Evolutionary conservation across 2,329 filamentous ascomycete genomes (phyloP).

Genomic region (Hymenoscyphus fructigenus): DNA sequence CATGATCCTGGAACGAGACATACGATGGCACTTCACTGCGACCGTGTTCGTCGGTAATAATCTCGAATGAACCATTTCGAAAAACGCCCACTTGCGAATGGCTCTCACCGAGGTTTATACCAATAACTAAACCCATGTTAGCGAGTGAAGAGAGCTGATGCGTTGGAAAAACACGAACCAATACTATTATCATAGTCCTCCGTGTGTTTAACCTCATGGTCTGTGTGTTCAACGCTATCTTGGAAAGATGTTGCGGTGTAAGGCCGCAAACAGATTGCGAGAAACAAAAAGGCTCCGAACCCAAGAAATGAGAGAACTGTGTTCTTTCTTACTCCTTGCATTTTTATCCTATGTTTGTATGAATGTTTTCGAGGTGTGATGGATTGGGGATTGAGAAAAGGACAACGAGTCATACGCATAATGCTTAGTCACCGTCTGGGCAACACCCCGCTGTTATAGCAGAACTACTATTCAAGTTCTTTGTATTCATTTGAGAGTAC

Average conservation of each 20-base stretch:
- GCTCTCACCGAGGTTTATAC: conserved; percentile 18
- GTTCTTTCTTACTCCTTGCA: background rate
- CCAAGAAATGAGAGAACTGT: background rate
- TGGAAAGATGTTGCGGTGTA: background rate
- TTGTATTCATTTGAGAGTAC: no score
- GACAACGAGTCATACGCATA: no score
- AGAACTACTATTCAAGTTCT: no score
- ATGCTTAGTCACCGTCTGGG: no score
- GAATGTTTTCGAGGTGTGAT: no score
- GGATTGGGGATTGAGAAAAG: no score
- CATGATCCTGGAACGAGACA: conserved; percentile 21
- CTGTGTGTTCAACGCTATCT: no score
- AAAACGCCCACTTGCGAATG: conserved; percentile 14
- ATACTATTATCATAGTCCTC: background rate
- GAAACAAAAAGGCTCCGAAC: background rate
- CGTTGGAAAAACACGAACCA: background rate
- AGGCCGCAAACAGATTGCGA: background rate
- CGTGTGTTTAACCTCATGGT: no score
- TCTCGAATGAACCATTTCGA: conserved; percentile 10
- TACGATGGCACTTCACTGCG: conserved; percentile 17
- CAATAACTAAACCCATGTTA: conserved; percentile 16
- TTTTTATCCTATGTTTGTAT: background rate
- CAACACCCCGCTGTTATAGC: no score
- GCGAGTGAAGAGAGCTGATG: background rate
- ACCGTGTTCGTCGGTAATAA: conserved; percentile 20